A percentile compares a stretch with the other conserved stretches of the same genome.
These are phyloP conservation scores for Apiospora rasikravindrae DNA, from an alignment of 2,329 filamentous ascomycete species.

Conservation along the genomic window DNA sequence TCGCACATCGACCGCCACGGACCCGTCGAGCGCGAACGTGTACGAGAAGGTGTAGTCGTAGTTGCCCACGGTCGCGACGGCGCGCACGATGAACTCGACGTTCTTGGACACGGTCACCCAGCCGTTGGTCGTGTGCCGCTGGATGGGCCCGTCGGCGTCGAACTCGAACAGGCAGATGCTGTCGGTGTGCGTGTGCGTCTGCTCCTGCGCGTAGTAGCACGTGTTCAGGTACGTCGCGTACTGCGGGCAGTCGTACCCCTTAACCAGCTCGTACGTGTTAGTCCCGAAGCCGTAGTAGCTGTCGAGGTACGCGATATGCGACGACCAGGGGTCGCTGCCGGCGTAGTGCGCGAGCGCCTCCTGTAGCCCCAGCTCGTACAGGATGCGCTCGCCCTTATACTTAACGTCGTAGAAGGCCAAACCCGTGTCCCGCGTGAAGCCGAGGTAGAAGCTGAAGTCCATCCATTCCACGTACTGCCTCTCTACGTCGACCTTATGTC, in stretches of 20 bases:
- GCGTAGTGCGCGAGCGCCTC: slow-evolving; percentile 34
- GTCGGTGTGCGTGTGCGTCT: slow-evolving; percentile 40
- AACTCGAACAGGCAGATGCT: slow-evolving; percentile 51
- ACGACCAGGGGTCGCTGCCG: slow-evolving; percentile 37
- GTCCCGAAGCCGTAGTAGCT: slow-evolving; percentile 39
- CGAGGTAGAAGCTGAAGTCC: slow-evolving; percentile 47
- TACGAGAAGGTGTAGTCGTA: slow-evolving; percentile 49
- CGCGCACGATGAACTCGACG: slow-evolving; percentile 40
- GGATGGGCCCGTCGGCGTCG: slow-evolving; percentile 42
- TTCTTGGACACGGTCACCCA: slow-evolving; percentile 33
- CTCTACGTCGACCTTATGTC: slow-evolving; percentile 41
- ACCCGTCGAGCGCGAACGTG: slow-evolving; percentile 42
- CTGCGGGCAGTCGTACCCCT: slow-evolving; percentile 35
- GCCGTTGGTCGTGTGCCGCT: slow-evolving; percentile 40
- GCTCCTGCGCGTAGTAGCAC: slow-evolving; percentile 27
- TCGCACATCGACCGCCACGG: slow-evolving; percentile 44
- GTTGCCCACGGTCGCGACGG: slow-evolving; percentile 46
- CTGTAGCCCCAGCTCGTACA: slow-evolving; percentile 41
- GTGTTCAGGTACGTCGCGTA: slow-evolving; percentile 35
- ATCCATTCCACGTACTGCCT: slow-evolving; percentile 47
- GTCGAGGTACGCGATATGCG: slow-evolving; percentile 37
- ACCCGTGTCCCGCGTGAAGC: slow-evolving; percentile 41
- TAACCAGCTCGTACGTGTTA: slow-evolving; percentile 35
- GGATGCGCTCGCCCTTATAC: slow-evolving; percentile 45
- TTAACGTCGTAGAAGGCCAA: slow-evolving; percentile 44